Percentiles rank a stretch among this genome's conserved stretches.
phyloP scores from a whole-genome alignment of 495 filamentous ascomycete genomes.

The Friedmanniomyces endolithicus region DNA sequence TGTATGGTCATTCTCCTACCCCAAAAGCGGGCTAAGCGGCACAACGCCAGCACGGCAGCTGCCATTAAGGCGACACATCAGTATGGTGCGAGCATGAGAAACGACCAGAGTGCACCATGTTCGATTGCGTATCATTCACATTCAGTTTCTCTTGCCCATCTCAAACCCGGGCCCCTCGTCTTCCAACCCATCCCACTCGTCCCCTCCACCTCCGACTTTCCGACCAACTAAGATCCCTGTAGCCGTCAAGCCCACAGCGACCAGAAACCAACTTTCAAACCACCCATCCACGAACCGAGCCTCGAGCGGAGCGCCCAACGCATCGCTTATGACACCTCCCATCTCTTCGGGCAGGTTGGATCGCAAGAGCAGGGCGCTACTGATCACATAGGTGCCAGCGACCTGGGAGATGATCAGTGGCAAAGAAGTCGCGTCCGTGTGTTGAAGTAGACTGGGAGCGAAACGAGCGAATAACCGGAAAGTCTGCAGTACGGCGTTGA shows the following conservation, averaged over 20 bases:
- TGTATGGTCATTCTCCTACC: too few relatives aligned
- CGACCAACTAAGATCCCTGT: conserved; percentile 56
- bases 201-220: conserved; percentile 40
- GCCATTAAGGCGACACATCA: too few relatives aligned
- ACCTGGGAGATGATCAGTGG: conserved; percentile 65
- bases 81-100: too few relatives aligned
- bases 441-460: conserved; percentile 49
- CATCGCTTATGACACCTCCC: conserved; percentile 55
- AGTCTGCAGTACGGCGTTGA: conserved; percentile 63
- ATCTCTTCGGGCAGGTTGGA: conserved; percentile 62
- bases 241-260: conserved; percentile 48
- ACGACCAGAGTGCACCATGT: too few relatives aligned
- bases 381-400: conserved; percentile 66
- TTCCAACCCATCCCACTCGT: conserved; percentile 42
- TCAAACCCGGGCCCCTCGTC: conserved; percentile 58
- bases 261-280: conserved; percentile 73
- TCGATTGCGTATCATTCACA: too few relatives aligned
- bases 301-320: conserved; percentile 55
- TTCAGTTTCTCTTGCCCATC: conserved; percentile 40
- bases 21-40: too few relatives aligned
- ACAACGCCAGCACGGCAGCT: too few relatives aligned
- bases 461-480: conserved; percentile 61
- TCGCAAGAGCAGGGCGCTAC: conserved; percentile 56
- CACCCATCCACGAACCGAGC: conserved; percentile 65
- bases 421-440: conserved; percentile 47